Base-by-base conservation (phyloP, 805 yeast genomes). In the Cyberlindnera galapagoensis region DNA sequence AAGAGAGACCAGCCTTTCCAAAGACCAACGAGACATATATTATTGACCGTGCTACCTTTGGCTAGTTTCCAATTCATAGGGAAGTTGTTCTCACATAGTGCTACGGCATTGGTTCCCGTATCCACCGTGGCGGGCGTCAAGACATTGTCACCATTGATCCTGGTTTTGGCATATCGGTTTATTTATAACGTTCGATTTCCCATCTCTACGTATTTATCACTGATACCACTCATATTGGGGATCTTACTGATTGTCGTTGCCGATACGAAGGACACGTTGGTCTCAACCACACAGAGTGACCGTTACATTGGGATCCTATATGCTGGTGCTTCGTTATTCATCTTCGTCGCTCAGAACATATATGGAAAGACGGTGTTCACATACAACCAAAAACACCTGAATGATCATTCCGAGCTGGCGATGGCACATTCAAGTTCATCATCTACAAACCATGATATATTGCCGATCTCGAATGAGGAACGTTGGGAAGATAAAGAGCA, bases 261-360 rank as follows among this genome's bases (percentile, higher is more conserved):
- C 11, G 57, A 50, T 28, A 61, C 72, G 2, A 37, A 47, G 16
- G 46, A 40, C 13, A 43, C 47, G 3, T 21, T 43, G 10, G 62
- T 71, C 36, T 49, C 66, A 6, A 60, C 63, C 6, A 63, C 67
- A 28, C 51, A 63, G 29, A 44, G 51, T n/a, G 61, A 62, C 11
- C 70, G 73, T 42, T 54, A 75, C 26, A 53, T 64, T 39, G 95
- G 96, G 6, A 57, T 84, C n/a, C 19, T 70, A 3, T 80, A 70
- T 49, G 90, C 95, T 9, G 58, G 79, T 8, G 38, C 74, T 19
- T 75, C 92, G 5, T 71, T 88, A 30, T 53, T 81, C 7, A 74
- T 85, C 13, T 86, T 87, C 62, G 94, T 90, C 5, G 72, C 77
- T 3, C 95, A 86, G 51, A 86, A 86, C 52, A 82, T 87, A 27